Conservation (phyloP, 2,329 filamentous ascomycete species). For the Atkinsonella hypoxylon region DNA sequence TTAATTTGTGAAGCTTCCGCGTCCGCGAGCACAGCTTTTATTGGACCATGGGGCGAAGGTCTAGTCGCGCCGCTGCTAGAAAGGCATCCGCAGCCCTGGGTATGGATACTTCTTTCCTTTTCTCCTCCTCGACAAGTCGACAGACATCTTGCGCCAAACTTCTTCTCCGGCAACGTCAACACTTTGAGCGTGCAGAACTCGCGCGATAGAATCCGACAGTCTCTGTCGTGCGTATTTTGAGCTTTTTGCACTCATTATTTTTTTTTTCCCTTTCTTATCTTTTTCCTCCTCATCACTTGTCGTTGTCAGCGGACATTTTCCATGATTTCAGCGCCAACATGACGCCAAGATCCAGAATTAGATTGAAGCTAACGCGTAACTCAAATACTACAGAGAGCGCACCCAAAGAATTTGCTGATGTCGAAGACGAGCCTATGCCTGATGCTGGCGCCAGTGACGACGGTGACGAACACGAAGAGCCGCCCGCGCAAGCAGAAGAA, state of each 20-base stretch:
- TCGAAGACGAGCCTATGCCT: constrained; percentile 28
- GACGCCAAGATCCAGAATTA: constrained; percentile 18
- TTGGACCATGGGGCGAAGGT: constrained; percentile 27
- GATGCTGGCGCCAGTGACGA: constrained; percentile 16
- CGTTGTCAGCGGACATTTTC: not conserved
- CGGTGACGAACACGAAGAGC: constrained; percentile 17
- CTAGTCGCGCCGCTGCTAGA: constrained; percentile 41
- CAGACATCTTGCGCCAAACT: not conserved
- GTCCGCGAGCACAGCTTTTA: not conserved
- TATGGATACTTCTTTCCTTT: constrained; percentile 20
- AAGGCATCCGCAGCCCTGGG: constrained; percentile 40
- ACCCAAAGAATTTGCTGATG: constrained; percentile 28
- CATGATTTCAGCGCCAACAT: constrained; percentile 8
- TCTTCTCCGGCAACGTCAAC: not conserved
- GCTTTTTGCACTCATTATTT: not conserved
- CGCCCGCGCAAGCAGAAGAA: constrained; percentile 11
- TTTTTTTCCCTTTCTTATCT: not conserved
- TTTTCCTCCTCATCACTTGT: not conserved
- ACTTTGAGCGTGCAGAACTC: not conserved
- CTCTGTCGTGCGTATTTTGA: not conserved
- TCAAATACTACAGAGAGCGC: constrained; percentile 26
- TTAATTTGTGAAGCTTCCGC: not conserved
- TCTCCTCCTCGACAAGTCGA: not conserved
- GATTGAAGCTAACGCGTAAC: constrained; percentile 21
- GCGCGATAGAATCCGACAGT: not conserved